Evolutionary conservation across 306 rosid genomes (phyloP).

Genomic region (Herpetospermum pedunculosum): DNA sequence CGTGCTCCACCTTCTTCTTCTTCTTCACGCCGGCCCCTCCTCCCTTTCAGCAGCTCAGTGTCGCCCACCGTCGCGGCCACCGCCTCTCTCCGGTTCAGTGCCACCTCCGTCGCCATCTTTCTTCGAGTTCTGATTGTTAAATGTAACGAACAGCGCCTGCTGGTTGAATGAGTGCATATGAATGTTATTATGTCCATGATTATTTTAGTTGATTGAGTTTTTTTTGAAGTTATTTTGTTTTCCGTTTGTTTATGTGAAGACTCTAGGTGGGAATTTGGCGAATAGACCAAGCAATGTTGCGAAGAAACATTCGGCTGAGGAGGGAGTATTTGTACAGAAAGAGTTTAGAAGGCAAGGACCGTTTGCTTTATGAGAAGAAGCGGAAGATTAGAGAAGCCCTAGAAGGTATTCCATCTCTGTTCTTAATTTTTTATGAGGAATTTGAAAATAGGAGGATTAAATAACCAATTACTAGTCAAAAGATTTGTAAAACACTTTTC

Average conservation of each 20-base stretch:
- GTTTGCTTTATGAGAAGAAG: conserved; percentile 70
- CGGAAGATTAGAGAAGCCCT: conserved; percentile 72
- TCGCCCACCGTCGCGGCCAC: neutral
- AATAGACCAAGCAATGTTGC: conserved; percentile 32
- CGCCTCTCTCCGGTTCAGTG: neutral
- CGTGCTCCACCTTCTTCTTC: no score
- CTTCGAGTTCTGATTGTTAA: neutral
- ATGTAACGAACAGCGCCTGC: neutral
- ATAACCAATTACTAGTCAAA: neutral
- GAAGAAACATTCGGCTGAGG: conserved; percentile 49
- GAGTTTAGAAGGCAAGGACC: conserved; percentile 74
- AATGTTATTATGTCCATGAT: neutral
- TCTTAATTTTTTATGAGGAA: no score
- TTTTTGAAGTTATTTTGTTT: neutral
- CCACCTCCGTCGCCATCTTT: neutral
- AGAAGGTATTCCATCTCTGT: conserved; percentile 30
- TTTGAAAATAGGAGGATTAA: neutral
- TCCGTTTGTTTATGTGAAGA: neutral
- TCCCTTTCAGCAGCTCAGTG: no score
- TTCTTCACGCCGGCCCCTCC: no score
- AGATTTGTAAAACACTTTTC: neutral
- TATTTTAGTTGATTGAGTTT: neutral
- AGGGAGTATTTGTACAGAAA: conserved; percentile 76
- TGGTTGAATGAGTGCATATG: neutral
- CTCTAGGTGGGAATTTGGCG: neutral